These are phyloP conservation scores for Gamsiella multidivaricata DNA, from an alignment of 192 early-diverging fungal species.

Conservation along the genomic window DNA sequence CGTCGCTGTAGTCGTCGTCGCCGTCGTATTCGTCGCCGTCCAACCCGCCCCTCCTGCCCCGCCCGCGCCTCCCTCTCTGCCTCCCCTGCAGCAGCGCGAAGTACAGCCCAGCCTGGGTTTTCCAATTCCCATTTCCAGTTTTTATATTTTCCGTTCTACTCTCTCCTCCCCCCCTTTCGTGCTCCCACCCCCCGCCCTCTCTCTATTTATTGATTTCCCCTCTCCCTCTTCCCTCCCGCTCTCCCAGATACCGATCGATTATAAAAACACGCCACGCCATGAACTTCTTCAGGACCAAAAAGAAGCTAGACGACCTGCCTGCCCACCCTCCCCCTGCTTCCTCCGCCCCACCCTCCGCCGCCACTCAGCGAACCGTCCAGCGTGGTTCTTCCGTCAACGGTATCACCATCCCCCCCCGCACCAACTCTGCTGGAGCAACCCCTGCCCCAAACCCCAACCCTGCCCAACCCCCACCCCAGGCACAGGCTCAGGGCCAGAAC, in stretches of 20 bases:
- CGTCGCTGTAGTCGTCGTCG: no score
- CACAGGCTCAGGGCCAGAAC: slow-evolving; percentile 5
- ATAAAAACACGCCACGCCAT: slow-evolving; percentile 1
- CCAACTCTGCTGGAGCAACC: neutral
- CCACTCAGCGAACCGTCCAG: neutral
- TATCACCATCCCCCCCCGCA: slow-evolving; percentile 24
- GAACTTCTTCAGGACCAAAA: slow-evolving; percentile 30
- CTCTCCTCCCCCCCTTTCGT: neutral
- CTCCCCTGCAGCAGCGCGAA: neutral
- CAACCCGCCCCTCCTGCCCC: no score
- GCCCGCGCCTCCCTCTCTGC: neutral
- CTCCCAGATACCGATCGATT: no score
- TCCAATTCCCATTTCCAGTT: neutral
- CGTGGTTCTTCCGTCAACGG: slow-evolving; percentile 10
- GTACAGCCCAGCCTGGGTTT: slow-evolving; percentile 3
- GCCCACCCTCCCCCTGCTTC: slow-evolving; percentile 2
- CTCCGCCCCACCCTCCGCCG: neutral
- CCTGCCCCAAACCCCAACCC: neutral
- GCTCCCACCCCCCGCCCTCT: neutral
- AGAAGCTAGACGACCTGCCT: slow-evolving; percentile 30
- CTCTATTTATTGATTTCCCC: neutral
- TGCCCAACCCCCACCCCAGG: slow-evolving; percentile 4
- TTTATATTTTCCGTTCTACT: neutral
- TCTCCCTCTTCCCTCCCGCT: neutral
- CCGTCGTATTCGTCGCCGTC: no score